phyloP scores from a whole-genome alignment of 306 rosid species.

The Rosa rugosa region DNA sequence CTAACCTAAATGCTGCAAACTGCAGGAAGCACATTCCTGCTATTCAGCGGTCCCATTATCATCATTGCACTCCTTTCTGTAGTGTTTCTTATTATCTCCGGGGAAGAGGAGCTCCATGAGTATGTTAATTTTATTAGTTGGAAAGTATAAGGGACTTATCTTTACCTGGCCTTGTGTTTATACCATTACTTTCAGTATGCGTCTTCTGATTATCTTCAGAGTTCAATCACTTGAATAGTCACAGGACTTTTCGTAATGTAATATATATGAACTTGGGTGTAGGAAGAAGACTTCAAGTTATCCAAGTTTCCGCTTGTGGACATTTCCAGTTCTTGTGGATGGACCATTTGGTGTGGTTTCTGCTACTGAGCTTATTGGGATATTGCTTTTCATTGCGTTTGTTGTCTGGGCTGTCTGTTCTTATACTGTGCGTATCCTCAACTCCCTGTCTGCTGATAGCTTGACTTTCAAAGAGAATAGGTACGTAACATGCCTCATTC shows the following conservation, averaged over 20 bases:
- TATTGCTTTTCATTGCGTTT: constrained; percentile 52
- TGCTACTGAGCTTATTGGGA: constrained; percentile 78
- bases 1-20: constrained; percentile 20
- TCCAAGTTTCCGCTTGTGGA: constrained; percentile 77
- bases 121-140: constrained; percentile 32
- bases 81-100: constrained; percentile 52
- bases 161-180: constrained; percentile 2
- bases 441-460: constrained; percentile 20
- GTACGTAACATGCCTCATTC: constrained; percentile 27
- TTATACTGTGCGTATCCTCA: constrained; percentile 41
- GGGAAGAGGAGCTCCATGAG: constrained; percentile 53
- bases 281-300: constrained; percentile 51
- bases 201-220: not conserved
- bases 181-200: not conserved
- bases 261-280: not conserved
- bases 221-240: not conserved
- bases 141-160: not conserved
- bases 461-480: constrained; percentile 37
- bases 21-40: constrained; percentile 67
- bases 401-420: constrained; percentile 67
- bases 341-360: constrained; percentile 92
- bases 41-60: constrained; percentile 60
- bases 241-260: not conserved
- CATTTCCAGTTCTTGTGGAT: constrained; percentile 74
- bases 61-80: constrained; percentile 63